Evolutionary conservation across 495 filamentous ascomycete species (phyloP), one percentile per base, ranked within the genome.

Genomic region (Hyaloscypha bicolor): DNA sequence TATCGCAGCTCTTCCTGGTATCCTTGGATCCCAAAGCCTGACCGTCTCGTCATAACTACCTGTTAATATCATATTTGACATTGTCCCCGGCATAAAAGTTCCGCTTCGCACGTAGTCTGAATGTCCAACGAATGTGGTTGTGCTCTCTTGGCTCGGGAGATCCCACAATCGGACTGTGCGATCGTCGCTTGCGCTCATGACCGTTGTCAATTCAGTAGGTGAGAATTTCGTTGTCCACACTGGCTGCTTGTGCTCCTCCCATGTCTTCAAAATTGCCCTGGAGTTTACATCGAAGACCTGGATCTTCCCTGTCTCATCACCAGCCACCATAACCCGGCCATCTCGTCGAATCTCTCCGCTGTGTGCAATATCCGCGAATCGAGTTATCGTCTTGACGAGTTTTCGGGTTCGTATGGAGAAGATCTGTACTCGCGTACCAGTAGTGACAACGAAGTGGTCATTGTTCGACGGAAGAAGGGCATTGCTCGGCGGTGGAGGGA

Each of bases 31-130:
- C 95, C 95, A 99, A 2, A 99, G 74, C 37, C 91, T 88, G 55
- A 97, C 96, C 1, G 94, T 97, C 53, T 90, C 88, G 76, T 99
- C 95, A 80, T 99, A 99, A 77, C 89, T 91, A 56, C 95, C 95
- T 14, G 92, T 92, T 0, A 96, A 88, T 4, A 98, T 73, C 64
- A 96, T 76, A 57, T 90, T 88, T 63, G 87, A 87, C 77, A 88
- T 85, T 6, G 88, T 87, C 19, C 89, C 91, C 0, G 92, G 91
- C 84, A 99, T 90, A 78, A 94, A 99, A 33, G 84, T 83, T 55
- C 91, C 94, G 69, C 84, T 87, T 31, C 95, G 87, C 25, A 97
- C 94, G 76, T 99, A 99, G 75, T 99, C 95, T 48, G 85, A 82
- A 71, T 98, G 95, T 25, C 96, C 95, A n/a, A 88, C 77, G 69